Percentiles rank a stretch among this genome's conserved stretches.
These are phyloP conservation scores for Solanum appendiculatum DNA, from an alignment of 257 asterid genomes.

Conservation along the genomic window DNA sequence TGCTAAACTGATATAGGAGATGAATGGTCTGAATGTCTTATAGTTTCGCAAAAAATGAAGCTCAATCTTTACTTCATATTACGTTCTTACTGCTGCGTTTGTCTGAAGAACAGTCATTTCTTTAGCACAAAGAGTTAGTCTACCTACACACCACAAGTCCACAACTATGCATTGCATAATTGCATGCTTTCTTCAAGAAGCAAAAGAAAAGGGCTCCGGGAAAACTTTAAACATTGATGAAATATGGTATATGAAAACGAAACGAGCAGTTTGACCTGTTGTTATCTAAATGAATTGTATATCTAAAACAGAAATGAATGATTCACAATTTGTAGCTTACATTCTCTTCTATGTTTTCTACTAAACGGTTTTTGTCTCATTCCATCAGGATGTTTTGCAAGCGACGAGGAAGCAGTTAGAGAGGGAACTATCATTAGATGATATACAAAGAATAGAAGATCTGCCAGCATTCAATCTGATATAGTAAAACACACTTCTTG, in stretches of 20 bases:
- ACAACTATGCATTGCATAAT: not conserved
- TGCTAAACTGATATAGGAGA: not conserved
- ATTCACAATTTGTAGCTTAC: not conserved
- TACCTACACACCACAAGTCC: not conserved
- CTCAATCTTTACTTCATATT: not conserved
- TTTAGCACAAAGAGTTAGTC: not conserved
- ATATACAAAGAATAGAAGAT: slow-evolving; percentile 62
- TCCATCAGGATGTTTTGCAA: slow-evolving; percentile 64
- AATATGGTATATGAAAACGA: not conserved
- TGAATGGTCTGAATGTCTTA: not conserved
- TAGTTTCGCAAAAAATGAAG: not conserved
- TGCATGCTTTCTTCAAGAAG: not conserved
- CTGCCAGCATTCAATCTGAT: slow-evolving; percentile 78
- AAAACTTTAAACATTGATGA: not conserved
- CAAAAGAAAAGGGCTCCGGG: not conserved
- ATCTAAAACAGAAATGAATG: not conserved
- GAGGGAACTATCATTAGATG: slow-evolving; percentile 84
- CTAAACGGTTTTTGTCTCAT: not conserved
- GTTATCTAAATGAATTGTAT: not conserved
- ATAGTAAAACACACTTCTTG: not conserved
- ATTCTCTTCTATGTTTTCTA: not conserved
- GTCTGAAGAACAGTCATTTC: not conserved
- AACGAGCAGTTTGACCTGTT: not conserved
- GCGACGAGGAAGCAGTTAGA: slow-evolving; percentile 75
- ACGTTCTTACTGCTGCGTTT: not conserved